phyloP scores from a whole-genome alignment of 192 early-diverging fungal species.

The Coemansia javaensis region DNA sequence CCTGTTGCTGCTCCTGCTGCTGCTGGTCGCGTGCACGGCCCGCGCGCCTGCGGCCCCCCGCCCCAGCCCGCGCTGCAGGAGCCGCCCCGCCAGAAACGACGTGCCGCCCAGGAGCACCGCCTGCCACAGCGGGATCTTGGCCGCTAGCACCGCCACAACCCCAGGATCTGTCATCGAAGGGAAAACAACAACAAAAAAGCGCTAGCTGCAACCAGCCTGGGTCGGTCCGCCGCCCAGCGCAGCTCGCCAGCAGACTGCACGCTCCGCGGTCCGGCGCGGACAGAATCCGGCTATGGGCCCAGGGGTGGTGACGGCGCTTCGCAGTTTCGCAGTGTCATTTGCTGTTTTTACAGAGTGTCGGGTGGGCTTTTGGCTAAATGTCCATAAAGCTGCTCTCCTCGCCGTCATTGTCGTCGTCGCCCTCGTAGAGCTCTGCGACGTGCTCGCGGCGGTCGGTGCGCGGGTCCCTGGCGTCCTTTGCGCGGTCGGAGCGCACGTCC shows the following conservation, averaged over 20 bases:
- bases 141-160: not conserved
- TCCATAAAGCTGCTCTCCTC: conserved; percentile 1
- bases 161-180: not conserved
- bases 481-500: conserved; percentile 16
- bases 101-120: conserved; percentile 15
- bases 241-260: no score
- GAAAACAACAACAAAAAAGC: no score
- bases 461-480: conserved; percentile 25
- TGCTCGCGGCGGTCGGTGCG: conserved; percentile 19
- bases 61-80: conserved; percentile 3
- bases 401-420: conserved; percentile 37
- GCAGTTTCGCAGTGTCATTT: no score
- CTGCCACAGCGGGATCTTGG: conserved; percentile 21
- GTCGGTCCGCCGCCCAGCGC: no score
- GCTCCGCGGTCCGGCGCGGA: no score
- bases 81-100: conserved; percentile 10
- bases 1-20: not conserved
- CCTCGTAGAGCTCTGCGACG: conserved; percentile 42
- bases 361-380: not conserved
- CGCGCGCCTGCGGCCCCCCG: no score
- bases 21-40: not conserved
- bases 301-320: no score
- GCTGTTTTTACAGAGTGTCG: no score
- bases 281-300: no score
- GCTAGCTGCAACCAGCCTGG: no score